These are phyloP conservation scores for Sabuloglossum arenarium DNA, from an alignment of 495 filamentous ascomycete species.

Conservation along the genomic window DNA sequence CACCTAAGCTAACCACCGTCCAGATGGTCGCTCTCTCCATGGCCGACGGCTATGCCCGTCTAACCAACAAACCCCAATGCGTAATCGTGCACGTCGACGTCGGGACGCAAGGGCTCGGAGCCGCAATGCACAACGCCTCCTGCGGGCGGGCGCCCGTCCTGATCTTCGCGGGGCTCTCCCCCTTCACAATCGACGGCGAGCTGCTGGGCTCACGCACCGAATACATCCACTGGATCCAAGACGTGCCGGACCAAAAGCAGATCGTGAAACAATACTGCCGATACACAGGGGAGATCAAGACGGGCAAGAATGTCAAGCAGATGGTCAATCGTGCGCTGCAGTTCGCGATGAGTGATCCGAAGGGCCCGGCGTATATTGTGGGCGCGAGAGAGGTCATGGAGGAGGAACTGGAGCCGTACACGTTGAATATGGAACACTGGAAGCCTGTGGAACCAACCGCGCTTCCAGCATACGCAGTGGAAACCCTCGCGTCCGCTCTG, in stretches of 20 bases:
- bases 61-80: slow-evolving; percentile 68
- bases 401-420: slow-evolving; percentile 69
- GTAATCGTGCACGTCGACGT: slow-evolving; percentile 96
- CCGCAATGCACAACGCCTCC: slow-evolving; percentile 80
- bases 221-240: slow-evolving; percentile 96
- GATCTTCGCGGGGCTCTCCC: slow-evolving; percentile 78
- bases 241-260: slow-evolving; percentile 85
- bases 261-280: slow-evolving; percentile 87
- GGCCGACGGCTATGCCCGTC: slow-evolving; percentile 84
- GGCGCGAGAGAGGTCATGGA: slow-evolving; percentile 84
- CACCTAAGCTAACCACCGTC: no score
- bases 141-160: slow-evolving; percentile 72
- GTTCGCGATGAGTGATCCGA: slow-evolving; percentile 62
- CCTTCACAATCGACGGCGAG: slow-evolving; percentile 82
- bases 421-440: slow-evolving; percentile 55
- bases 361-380: slow-evolving; percentile 71
- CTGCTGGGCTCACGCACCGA: slow-evolving; percentile 73
- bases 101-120: slow-evolving; percentile 77
- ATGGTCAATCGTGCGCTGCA: slow-evolving; percentile 81
- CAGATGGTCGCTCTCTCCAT: slow-evolving; percentile 96
- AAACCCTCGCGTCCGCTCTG: slow-evolving; percentile 51
- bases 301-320: slow-evolving; percentile 85
- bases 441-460: slow-evolving; percentile 54
- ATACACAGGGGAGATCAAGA: slow-evolving; percentile 80
- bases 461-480: slow-evolving; percentile 40